Evolutionary conservation across 768 basidiomycete species (phyloP), one percentile per base, ranked within the genome.

Genomic region (Suillus hirtellus): DNA sequence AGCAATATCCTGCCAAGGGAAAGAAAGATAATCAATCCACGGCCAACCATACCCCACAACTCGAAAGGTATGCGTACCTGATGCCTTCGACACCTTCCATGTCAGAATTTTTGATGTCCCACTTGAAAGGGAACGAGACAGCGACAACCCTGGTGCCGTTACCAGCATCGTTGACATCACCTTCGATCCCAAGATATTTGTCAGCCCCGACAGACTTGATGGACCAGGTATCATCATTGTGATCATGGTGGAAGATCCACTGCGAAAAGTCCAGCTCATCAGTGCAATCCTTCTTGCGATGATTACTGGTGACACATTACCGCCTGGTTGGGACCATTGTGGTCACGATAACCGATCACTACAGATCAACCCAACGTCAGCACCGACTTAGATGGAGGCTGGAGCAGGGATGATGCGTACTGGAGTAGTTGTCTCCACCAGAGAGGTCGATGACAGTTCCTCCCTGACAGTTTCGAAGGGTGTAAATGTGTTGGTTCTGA

Each of bases 381-480:
- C 24, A 12, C 10, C 8, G 40, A 3, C 24, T 19, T 54, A 46
- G 12, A 24, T 15, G 5, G 6, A 47, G 17, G 2, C 21, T 27
- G 34, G 17, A 60, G 1, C 0, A n/a, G 4, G 1, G 5, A 40
- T 50, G 46, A 5, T 19, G 74, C 82, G 34, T 63, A 84, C 84
- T 78, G 55, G 83, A 78, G 9, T 53, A 69, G 63, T 82, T 78
- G 69, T 87, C 85, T 9, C 63, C 75, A 3, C 80, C 84, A 19
- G 86, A 87, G 62, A 88, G 77, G 67, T 88, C 86, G 31, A 86
- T 65, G 34, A 79, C 82, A 5, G 82, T 87, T 3, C 79, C 80
- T 9, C 79, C 76, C 72, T 84, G 81, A 68, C 73, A 78, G 72
- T 88, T 89, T 46, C 70, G 75, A 67, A 88, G 77, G 40, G 66